These are phyloP conservation scores for Nelumbo lutea DNA, from an alignment of 164 flowering plant genomes.

Conservation along the genomic window DNA sequence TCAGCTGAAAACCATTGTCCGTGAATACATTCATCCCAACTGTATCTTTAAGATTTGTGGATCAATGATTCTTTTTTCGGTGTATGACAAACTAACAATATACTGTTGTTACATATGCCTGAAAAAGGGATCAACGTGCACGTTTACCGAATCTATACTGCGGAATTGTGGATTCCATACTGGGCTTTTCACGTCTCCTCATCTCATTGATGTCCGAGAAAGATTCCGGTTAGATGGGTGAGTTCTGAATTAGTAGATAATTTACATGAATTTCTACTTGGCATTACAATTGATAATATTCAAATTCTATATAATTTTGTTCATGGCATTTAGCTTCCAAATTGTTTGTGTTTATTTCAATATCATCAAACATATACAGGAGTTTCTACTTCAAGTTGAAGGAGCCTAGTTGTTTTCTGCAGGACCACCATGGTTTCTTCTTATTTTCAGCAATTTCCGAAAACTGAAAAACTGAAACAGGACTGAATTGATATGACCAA, in stretches of 20 bases:
- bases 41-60: background rate
- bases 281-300: background rate
- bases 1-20: too few species aligned
- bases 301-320: background rate
- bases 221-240: conserved; percentile 94
- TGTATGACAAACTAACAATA: background rate
- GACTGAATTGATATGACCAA: too few species aligned
- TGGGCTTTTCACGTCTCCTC: conserved; percentile 97
- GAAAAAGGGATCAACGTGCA: conserved; percentile 91
- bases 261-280: background rate
- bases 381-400: background rate
- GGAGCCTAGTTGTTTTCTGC: too few species aligned
- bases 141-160: conserved; percentile 81
- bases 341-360: background rate
- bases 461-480: too few species aligned
- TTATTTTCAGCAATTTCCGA: too few species aligned
- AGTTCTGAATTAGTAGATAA: conserved; percentile 18
- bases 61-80: background rate
- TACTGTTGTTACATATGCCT: background rate
- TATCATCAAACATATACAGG: background rate
- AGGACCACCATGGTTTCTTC: too few species aligned
- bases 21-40: too few species aligned
- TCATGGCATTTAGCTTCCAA: background rate
- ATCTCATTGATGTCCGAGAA: conserved; percentile 93
- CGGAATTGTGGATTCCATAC: conserved; percentile 93